Evolutionary conservation across 345 rosid genomes (phyloP), one percentile per base, ranked within the genome.

Genomic region (Turritis glabra): DNA sequence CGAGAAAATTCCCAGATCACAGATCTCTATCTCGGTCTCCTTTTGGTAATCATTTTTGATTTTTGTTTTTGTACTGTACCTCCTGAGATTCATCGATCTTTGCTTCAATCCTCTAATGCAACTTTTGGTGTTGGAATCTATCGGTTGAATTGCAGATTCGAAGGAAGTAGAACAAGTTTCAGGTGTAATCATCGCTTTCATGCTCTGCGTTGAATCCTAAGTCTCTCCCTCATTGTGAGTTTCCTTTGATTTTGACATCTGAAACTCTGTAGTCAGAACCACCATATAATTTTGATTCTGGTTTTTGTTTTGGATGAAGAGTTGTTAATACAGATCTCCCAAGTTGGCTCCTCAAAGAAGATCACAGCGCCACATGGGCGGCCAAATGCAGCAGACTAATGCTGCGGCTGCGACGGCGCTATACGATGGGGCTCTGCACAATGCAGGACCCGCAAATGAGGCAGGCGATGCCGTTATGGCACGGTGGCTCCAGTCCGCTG

Each of bases 301-400:
- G 27, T 33, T 60, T 60, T 47, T 12, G 66, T 27, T 38, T 40
- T 56, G 60, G 72, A 52, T 57, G 85, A 76, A 85, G 87, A 64
- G 76, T 81, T 76, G 85, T 65, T 47, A 77, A 52, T 82, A 74
- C 81, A 85, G 87, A 90, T 90, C 87, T 82, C 82, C 81, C 78
- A 88, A 92, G 79, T 89, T 90, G 97, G 98, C 97, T 82, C 97
- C 98, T 26, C 98, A 90, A 85, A 92, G 91, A 84, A 91, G 98
- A 80, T 90, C 93, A 67, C 98, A 92, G 98, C 98, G 98, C 95
- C 96, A 80, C 96, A 80, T 80, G 85, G 93, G 95, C 62, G 93
- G 98, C 91, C 97, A 90, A 84, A 83, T 89, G 98, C 95, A 89
- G 93, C 98, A 90, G 83, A 85, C 63, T 82, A 87, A 84, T 80